phyloP scores from a whole-genome alignment of 2,329 filamentous ascomycete species.

The Paecilomyces variotii region DNA sequence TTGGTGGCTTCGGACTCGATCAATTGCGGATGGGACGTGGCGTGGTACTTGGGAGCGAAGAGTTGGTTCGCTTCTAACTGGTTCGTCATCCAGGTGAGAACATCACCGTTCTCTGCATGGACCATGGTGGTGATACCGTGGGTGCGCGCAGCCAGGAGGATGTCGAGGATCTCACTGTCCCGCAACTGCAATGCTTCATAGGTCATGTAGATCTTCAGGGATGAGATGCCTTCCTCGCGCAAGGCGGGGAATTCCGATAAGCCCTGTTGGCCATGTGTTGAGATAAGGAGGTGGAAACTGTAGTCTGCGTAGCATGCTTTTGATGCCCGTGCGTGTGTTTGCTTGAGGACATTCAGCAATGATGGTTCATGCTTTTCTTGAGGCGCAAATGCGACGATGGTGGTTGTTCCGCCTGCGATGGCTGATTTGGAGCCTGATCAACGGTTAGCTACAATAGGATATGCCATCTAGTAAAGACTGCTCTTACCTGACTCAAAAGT shows the following conservation, averaged over 20 bases:
- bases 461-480: background rate
- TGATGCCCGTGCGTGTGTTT: constrained; percentile 35
- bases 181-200: constrained; percentile 35
- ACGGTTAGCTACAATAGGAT: background rate
- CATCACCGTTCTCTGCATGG: constrained; percentile 39
- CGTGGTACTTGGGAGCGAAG: constrained; percentile 35
- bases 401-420: constrained; percentile 43
- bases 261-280: constrained; percentile 20
- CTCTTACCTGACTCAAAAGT: constrained; percentile 31
- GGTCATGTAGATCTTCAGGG: constrained; percentile 43
- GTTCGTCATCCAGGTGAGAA: constrained; percentile 32
- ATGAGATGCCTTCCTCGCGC: constrained; percentile 33
- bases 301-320: constrained; percentile 44
- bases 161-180: constrained; percentile 35
- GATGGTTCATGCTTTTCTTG: constrained; percentile 39
- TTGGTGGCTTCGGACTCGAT: constrained; percentile 41
- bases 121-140: constrained; percentile 34
- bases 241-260: constrained; percentile 31
- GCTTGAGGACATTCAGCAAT: constrained; percentile 35
- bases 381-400: constrained; percentile 42
- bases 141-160: constrained; percentile 33
- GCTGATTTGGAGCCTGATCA: constrained; percentile 35
- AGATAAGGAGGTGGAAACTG: constrained; percentile 44
- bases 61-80: constrained; percentile 27
- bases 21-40: constrained; percentile 32